These are phyloP conservation scores for Hamiltosporidium tvaerminnensis DNA, from an alignment of 371 early-diverging fungal species.

Conservation along the genomic window DNA sequence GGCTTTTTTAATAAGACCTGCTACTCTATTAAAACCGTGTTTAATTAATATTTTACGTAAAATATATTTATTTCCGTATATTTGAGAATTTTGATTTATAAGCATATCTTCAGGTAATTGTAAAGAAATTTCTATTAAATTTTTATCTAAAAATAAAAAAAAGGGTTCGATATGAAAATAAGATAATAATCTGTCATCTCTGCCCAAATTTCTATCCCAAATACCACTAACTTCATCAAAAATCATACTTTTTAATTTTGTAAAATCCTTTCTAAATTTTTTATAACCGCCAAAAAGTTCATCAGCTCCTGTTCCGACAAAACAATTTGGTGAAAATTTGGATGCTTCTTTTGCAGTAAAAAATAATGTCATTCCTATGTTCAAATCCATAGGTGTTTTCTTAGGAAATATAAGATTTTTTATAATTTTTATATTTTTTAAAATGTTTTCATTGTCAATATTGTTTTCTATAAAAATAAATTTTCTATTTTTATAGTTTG, in stretches of 20 bases:
- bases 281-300: slow-evolving; percentile 44
- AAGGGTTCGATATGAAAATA: slow-evolving; percentile 25
- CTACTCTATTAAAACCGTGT: slow-evolving; percentile 11
- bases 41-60: slow-evolving; percentile 23
- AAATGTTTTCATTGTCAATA: slow-evolving; percentile 11
- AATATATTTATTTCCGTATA: slow-evolving; percentile 14
- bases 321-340: slow-evolving; percentile 15
- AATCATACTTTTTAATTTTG: not conserved
- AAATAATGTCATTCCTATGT: slow-evolving; percentile 26
- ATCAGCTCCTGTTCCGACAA: slow-evolving; percentile 40
- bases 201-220: slow-evolving; percentile 27
- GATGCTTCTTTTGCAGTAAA: slow-evolving; percentile 22
- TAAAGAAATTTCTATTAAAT: slow-evolving; percentile 10
- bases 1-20: slow-evolving; percentile 28
- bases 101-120: not conserved
- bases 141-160: slow-evolving; percentile 21
- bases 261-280: slow-evolving; percentile 10
- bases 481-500: slow-evolving; percentile 2
- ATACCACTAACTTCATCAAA: slow-evolving; percentile 21
- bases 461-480: slow-evolving; percentile 31
- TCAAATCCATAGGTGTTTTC: slow-evolving; percentile 26
- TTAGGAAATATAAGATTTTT: slow-evolving; percentile 27
- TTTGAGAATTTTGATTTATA: not conserved
- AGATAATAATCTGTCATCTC: slow-evolving; percentile 35
- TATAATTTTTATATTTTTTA: slow-evolving; percentile 5